Base-by-base conservation (phyloP, 78 protist genomes). In the Chrysochromulina tobinii region DNA sequence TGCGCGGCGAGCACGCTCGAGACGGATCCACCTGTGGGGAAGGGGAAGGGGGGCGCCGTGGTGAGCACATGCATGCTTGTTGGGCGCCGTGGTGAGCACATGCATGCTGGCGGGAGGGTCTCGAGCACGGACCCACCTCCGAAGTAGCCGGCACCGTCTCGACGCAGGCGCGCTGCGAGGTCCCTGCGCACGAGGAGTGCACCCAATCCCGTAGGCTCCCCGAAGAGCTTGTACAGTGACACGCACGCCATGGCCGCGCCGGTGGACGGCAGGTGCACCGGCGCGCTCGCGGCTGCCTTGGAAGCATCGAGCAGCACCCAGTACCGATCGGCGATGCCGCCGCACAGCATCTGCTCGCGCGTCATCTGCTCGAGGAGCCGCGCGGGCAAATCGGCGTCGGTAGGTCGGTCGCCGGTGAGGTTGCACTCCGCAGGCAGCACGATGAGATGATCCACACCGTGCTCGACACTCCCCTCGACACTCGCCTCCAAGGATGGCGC, bases 141-240 rank as follows among this genome's bases (percentile, higher is more conserved):
- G n/a, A 94, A 97, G 83, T 95, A 96, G 3, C 14, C 57, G 50
- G 89, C 95, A 38, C 38, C 38, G 38, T 38, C 38, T 11, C 85
- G 77, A 11, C 38, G 38, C 2, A 2, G 51, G 27, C 23, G 58
- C 54, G 25, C 38, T 1, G 58, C 79, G 11, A 25, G 23, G 38
- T 38, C 93, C 61, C 94, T 96, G 55, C 89, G 86, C 51, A 96
- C 94, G 61, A 98, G 61, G 27, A 98, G 91, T 0, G 96, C 97
- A 25, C 99, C 99, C 9, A 98, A 21, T 0, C 99, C 99, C 18
- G 98, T 96, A 25, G 99, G 99, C 69, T 53, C 94, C 17, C 99
- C 99, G 85, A 97, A 98, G 81, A 98, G 88, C 68, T 98, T 98
- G 92, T 98, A 98, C 64, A 98, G 97, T 21, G 98, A 96, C 17